These are phyloP conservation scores for Maudiozyma humilis DNA, from an alignment of 1,139 yeast species.

Conservation along the genomic window DNA sequence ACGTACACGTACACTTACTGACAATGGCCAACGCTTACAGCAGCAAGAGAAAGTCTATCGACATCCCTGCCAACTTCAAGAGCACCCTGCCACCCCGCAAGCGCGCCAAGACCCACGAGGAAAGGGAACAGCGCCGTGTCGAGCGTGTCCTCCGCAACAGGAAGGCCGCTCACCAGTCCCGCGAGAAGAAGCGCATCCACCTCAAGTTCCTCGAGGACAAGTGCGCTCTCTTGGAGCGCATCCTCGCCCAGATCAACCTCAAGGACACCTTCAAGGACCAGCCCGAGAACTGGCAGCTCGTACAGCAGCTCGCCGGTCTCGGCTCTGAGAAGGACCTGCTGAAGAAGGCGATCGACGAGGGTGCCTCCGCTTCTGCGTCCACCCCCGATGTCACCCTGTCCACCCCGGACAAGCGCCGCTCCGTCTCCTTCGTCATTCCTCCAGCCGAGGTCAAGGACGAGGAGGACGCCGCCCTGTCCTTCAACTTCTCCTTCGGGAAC, in stretches of 20 bases:
- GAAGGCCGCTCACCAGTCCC: conserved; percentile 94
- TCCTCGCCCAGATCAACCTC: conserved; percentile 20
- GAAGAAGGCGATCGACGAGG: neutral
- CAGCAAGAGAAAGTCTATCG: conserved; percentile 9
- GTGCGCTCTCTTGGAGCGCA: conserved; percentile 26
- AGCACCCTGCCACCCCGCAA: conserved; percentile 80
- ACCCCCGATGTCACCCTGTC: too few relatives aligned
- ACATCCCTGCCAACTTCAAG: conserved; percentile 33
- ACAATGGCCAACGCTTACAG: conserved; percentile 1
- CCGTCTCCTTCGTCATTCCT: neutral
- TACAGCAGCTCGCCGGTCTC: neutral
- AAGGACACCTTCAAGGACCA: conserved; percentile 12
- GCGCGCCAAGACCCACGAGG: conserved; percentile 93
- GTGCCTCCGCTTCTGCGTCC: neutral
- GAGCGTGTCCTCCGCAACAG: conserved; percentile 90
- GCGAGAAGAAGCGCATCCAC: conserved; percentile 92
- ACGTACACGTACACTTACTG: conserved; percentile 1
- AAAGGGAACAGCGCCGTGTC: conserved; percentile 90
- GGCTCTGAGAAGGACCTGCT: neutral
- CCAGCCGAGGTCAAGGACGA: neutral
- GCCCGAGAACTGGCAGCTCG: conserved; percentile 4
- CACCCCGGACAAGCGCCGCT: too few relatives aligned
- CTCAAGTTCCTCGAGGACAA: conserved; percentile 68
- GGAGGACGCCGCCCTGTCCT: neutral
- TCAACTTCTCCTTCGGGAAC: conserved; percentile 1